Evolutionary conservation across 306 rosid species (phyloP).

Genomic region (Citrullus colocynthis): DNA sequence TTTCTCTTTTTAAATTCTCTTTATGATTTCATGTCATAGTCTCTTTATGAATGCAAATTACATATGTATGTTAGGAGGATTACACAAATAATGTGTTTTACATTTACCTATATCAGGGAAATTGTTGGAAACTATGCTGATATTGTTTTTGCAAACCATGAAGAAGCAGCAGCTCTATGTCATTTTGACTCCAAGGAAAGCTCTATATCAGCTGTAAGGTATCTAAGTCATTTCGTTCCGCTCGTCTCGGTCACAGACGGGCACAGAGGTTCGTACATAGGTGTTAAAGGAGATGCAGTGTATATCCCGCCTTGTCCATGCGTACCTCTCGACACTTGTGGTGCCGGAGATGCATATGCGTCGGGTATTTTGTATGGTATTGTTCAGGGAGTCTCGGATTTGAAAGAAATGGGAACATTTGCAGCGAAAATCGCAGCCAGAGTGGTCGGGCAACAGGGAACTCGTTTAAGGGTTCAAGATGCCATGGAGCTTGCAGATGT

Average conservation of each 20-base stretch:
- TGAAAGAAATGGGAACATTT: constrained; percentile 63
- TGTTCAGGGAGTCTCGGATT: constrained; percentile 50
- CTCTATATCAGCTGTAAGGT: constrained; percentile 47
- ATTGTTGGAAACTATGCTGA: constrained; percentile 60
- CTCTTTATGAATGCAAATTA: no score
- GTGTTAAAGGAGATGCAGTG: constrained; percentile 76
- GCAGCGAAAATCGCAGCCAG: constrained; percentile 84
- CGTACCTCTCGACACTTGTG: constrained; percentile 82
- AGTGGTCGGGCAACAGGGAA: constrained; percentile 91
- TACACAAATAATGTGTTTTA: background rate
- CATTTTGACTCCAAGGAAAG: constrained; percentile 50
- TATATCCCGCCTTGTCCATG: constrained; percentile 86
- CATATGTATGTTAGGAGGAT: background rate
- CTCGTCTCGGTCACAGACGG: constrained; percentile 84
- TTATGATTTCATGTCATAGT: background rate
- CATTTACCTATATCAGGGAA: constrained; percentile 46
- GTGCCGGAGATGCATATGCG: constrained; percentile 97
- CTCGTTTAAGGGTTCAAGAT: constrained; percentile 67
- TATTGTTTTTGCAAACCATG: constrained; percentile 69
- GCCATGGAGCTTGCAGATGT: constrained; percentile 63
- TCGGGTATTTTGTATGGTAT: constrained; percentile 72
- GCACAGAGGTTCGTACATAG: constrained; percentile 65
- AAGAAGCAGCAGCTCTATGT: constrained; percentile 77
- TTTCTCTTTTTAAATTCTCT: background rate
- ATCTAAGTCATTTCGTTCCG: constrained; percentile 84